Percentiles rank a stretch among this genome's conserved stretches.
Conservation (phyloP, 805 yeast species). For the Candida sonorensis region DNA sequence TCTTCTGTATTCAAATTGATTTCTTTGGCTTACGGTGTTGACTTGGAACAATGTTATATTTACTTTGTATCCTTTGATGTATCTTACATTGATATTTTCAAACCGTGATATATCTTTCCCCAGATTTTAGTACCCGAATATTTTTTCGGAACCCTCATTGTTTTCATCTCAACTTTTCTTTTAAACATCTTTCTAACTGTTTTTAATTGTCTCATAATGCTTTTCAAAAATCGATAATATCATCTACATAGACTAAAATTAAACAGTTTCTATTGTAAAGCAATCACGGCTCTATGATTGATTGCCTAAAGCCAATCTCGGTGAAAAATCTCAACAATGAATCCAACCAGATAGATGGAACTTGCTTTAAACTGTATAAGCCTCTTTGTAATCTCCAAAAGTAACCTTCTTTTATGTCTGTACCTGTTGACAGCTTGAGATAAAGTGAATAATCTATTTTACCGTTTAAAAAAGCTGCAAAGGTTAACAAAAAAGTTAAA, state of each 20-base stretch:
- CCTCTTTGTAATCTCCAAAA: constrained; percentile 3
- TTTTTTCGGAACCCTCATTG: not conserved
- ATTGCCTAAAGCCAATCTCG: not conserved
- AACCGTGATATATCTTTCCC: not conserved
- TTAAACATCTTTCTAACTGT: not conserved
- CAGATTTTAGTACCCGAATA: constrained; percentile 2
- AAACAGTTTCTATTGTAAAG: constrained; percentile 1
- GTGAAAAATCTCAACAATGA: not conserved
- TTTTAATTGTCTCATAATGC: not conserved
- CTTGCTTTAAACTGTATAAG: constrained; percentile 4
- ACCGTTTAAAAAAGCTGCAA: constrained; percentile 7
- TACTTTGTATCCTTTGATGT: not conserved
- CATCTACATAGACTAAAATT: constrained; percentile 2
- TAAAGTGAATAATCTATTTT: constrained; percentile 4
- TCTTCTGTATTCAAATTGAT: not conserved
- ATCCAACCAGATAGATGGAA: constrained; percentile 1
- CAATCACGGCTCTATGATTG: not conserved
- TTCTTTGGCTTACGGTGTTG: not conserved
- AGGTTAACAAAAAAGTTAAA: too few relatives aligned
- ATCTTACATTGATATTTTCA: too few relatives aligned
- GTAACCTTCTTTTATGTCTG: not conserved
- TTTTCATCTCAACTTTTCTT: not conserved
- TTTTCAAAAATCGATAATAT: not conserved
- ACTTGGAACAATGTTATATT: not conserved
- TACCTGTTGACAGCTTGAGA: constrained; percentile 3